phyloP scores from a whole-genome alignment of 1,284 basidiomycete genomes.

The Anthracocystis panici-leucophaei region DNA sequence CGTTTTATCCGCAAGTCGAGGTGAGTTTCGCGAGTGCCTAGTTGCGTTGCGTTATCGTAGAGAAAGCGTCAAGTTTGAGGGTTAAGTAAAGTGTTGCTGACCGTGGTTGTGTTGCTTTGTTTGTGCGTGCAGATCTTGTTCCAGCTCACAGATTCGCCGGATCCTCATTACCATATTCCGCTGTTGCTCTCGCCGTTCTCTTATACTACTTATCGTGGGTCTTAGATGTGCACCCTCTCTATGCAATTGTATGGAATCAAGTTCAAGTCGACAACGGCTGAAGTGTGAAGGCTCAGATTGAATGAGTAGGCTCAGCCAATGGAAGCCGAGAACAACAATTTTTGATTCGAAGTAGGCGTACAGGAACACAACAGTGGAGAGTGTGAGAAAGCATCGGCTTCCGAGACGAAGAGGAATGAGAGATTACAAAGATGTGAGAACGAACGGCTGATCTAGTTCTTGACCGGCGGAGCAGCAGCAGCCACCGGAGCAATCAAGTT shows the following conservation, averaged over 20 bases:
- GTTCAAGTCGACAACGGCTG: no score
- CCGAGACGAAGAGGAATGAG: background rate
- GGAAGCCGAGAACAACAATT: background rate
- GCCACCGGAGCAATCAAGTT: constrained; percentile 40
- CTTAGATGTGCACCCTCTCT: constrained; percentile 23
- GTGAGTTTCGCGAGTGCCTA: no score
- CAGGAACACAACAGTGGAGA: background rate
- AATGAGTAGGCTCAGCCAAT: background rate
- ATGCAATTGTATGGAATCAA: constrained; percentile 2
- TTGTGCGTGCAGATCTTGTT: constrained; percentile 52
- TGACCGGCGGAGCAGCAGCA: constrained; percentile 33
- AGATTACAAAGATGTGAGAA: background rate
- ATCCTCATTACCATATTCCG: constrained; percentile 85
- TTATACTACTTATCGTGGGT: constrained; percentile 89
- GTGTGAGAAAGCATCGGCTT: background rate
- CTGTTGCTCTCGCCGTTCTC: constrained; percentile 90
- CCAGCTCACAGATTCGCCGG: constrained; percentile 48
- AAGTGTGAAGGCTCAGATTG: background rate
- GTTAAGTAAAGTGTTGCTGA: no score
- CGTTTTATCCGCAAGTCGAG: constrained; percentile 90
- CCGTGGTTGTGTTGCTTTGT: background rate
- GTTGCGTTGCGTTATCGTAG: no score
- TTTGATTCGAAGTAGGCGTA: background rate
- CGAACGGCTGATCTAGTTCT: constrained; percentile 18
- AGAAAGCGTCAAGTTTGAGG: no score